Evolutionary conservation across 305 asterid species (phyloP), one percentile per base, ranked within the genome.

Genomic region (Solanum hybrid): DNA sequence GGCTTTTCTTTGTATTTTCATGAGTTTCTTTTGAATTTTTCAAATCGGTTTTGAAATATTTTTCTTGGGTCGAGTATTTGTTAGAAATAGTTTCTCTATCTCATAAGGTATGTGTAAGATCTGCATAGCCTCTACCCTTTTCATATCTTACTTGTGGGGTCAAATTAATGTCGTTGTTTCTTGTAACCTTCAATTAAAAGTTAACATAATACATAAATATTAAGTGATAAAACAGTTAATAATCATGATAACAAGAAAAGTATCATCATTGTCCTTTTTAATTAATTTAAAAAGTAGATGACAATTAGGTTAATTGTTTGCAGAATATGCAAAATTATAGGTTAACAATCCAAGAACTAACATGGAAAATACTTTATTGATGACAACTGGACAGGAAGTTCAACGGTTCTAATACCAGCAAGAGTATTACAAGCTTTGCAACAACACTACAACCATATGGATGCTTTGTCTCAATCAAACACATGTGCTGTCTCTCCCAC

Each of bases 401-500:
- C 98, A 1, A 96, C 95, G 37, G 98, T 96, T 34, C 91, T 96
- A 60, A 94, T 96, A 88, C 98, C 98, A 26, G 93, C 97, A 40
- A 92, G 98, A 89, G 98, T 96, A 36, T 88, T 96, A 69, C 96
- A 94, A 89, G 89, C 95, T 31, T 89, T 95, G 35, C 95, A 96
- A 84, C 92, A 84, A 13, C 97, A 93, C 80, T 94, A 91, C 73
- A 94, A 90, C 88, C 85, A 91, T 56, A 90, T 87, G 91, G 91
- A 93, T 89, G 92, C 85, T 85, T 77, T 91, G 90, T 88, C 89
- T 29, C 92, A 87, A 78, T 91, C 94, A 60, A 88, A 91, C 38
- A 8, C 27, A 10, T 34, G 69, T 60, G 89, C 86, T 81, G 88
- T 72, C 31, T 45, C 91, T 45, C 66, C 81, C 17, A 81, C 29